phyloP scores from a whole-genome alignment of 148 eudicot species.

The Amaranthus hypochondriacus region DNA sequence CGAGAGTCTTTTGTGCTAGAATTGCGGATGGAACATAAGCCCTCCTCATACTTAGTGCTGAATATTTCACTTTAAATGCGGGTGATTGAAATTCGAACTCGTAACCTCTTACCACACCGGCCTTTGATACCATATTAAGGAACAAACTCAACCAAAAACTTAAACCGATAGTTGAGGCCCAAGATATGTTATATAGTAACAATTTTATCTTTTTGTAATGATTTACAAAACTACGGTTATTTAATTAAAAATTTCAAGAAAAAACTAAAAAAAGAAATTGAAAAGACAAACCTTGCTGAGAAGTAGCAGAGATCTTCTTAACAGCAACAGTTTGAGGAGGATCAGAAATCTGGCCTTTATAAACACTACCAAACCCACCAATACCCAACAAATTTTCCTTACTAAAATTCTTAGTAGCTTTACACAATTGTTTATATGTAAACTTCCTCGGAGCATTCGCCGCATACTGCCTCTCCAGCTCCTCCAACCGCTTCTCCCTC shows the following conservation, averaged over 20 bases:
- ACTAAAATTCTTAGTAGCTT: slow-evolving; percentile 57
- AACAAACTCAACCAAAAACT: not conserved
- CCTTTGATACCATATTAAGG: not conserved
- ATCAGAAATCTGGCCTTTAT: slow-evolving; percentile 42
- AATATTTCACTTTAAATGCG: too few relatives aligned
- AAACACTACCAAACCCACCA: slow-evolving; percentile 81
- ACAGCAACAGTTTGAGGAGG: slow-evolving; percentile 47
- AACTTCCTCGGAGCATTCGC: slow-evolving; percentile 50
- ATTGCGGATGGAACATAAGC: too few relatives aligned
- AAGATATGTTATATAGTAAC: too few relatives aligned
- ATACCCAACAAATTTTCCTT: slow-evolving; percentile 56
- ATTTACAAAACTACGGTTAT: too few relatives aligned
- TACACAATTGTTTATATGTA: slow-evolving; percentile 47
- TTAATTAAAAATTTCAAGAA: too few relatives aligned
- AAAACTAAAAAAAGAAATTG: not conserved
- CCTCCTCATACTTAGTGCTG: too few relatives aligned
- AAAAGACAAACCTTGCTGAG: slow-evolving; percentile 45
- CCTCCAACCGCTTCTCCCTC: slow-evolving; percentile 33
- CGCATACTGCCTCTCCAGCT: slow-evolving; percentile 41
- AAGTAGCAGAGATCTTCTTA: slow-evolving; percentile 56
- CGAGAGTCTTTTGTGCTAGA: too few relatives aligned
- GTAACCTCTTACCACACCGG: too few relatives aligned
- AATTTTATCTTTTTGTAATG: too few relatives aligned
- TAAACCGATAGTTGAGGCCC: too few relatives aligned
- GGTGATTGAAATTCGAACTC: too few relatives aligned